These are phyloP conservation scores for Chlorella vulgaris DNA, from an alignment of 139 green algal species.

Conservation along the genomic window DNA sequence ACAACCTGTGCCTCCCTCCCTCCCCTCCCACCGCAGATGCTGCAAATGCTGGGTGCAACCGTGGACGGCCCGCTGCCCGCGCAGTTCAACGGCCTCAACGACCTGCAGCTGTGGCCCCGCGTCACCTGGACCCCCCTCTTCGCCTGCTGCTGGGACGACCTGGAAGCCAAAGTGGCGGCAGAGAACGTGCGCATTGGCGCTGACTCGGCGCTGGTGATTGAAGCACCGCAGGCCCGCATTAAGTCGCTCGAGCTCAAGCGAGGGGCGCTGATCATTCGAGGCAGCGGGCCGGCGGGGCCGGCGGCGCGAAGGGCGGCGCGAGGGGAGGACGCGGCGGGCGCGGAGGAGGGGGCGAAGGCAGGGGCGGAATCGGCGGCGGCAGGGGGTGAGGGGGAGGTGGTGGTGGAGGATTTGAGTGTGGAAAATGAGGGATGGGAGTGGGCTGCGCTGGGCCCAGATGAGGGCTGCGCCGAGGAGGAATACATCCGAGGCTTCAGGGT, in stretches of 20 bases:
- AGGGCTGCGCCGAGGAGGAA: slow-evolving; percentile 64
- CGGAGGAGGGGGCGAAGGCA: slow-evolving; percentile 43
- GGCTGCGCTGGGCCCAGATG: slow-evolving; percentile 53
- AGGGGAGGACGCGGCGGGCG: background rate
- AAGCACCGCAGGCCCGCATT: slow-evolving; percentile 67
- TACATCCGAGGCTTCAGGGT: slow-evolving; percentile 52
- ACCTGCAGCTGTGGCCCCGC: slow-evolving; percentile 70
- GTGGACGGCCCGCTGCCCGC: slow-evolving; percentile 49
- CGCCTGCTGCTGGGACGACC: slow-evolving; percentile 70
- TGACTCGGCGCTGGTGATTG: slow-evolving; percentile 71
- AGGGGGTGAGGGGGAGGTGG: slow-evolving; percentile 34
- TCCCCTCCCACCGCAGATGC: slow-evolving; percentile 40
- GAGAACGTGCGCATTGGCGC: slow-evolving; percentile 50
- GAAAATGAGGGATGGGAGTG: slow-evolving; percentile 87
- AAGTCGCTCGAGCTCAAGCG: slow-evolving; percentile 65
- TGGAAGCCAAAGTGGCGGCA: slow-evolving; percentile 60
- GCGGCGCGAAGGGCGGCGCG: too few relatives aligned
- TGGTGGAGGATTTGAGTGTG: slow-evolving; percentile 65
- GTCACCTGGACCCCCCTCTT: slow-evolving; percentile 82
- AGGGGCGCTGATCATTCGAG: slow-evolving; percentile 76
- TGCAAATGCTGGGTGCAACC: slow-evolving; percentile 42
- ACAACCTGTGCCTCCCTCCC: too few relatives aligned
- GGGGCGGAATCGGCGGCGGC: slow-evolving; percentile 17
- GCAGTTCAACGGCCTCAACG: slow-evolving; percentile 59
- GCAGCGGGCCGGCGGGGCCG: background rate